These are phyloP conservation scores for Apiospora sp. DNA, from an alignment of 2,329 filamentous ascomycete species.

Conservation along the genomic window DNA sequence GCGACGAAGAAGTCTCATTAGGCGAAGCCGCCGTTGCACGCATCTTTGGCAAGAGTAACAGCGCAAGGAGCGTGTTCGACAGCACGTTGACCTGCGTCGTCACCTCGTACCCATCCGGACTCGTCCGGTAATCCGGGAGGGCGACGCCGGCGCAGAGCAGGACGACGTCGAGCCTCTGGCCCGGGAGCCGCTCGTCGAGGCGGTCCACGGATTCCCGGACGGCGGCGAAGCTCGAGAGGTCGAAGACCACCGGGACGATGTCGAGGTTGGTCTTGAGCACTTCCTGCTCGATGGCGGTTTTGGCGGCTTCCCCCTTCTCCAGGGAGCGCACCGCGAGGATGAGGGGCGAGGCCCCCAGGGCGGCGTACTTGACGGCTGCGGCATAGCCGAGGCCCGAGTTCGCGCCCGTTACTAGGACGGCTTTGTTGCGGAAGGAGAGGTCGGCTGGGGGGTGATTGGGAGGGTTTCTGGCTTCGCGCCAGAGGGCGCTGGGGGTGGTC, in stretches of 20 bases:
- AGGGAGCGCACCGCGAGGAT: constrained; percentile 53
- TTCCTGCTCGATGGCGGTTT: constrained; percentile 44
- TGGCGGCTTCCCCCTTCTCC: constrained; percentile 48
- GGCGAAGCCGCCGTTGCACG: constrained; percentile 44
- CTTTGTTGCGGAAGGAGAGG: constrained; percentile 38
- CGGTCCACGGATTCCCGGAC: neutral
- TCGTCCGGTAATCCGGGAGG: constrained; percentile 42
- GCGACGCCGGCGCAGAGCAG: constrained; percentile 13
- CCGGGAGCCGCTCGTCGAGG: neutral
- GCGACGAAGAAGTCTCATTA: constrained; percentile 29
- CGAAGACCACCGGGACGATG: neutral
- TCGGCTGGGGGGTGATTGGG: constrained; percentile 43
- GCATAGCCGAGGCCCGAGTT: constrained; percentile 55
- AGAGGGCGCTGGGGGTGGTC: neutral
- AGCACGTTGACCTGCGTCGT: constrained; percentile 65
- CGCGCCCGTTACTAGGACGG: constrained; percentile 52
- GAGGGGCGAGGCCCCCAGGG: constrained; percentile 47
- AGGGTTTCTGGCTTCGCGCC: neutral
- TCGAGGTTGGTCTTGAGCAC: neutral
- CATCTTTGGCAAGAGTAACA: constrained; percentile 59
- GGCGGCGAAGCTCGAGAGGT: neutral
- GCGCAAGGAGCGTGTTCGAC: constrained; percentile 60
- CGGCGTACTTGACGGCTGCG: constrained; percentile 51
- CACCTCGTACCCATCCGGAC: constrained; percentile 55
- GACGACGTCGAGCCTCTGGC: neutral